Evolutionary conservation across 225 moss, liverwort and hornwort genomes (phyloP).

Genomic region (Thuidium tamariscinum): DNA sequence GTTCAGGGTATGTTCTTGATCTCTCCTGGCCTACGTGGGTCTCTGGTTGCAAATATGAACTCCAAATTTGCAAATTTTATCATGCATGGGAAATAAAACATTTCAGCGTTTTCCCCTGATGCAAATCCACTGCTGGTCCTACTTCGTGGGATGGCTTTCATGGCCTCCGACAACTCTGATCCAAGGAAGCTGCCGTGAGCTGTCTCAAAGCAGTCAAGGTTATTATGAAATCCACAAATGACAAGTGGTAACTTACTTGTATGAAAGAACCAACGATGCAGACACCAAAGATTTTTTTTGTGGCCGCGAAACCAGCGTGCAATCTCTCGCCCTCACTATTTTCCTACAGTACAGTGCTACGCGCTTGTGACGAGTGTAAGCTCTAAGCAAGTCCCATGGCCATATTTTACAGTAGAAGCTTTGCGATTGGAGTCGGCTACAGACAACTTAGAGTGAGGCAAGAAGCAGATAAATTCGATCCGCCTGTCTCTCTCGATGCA

Average conservation of each 20-base stretch:
- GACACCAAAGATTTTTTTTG: not conserved
- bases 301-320: not conserved
- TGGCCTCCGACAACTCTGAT: not conserved
- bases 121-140: too few species aligned
- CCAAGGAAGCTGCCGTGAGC: not conserved
- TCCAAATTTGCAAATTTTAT: too few species aligned
- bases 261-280: not conserved
- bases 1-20: too few species aligned
- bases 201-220: not conserved
- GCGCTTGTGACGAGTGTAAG: not conserved
- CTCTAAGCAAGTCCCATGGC: not conserved
- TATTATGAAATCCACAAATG: too few species aligned
- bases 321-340: not conserved
- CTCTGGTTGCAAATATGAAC: too few species aligned
- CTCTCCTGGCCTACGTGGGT: too few species aligned
- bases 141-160: too few species aligned
- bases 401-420: not conserved
- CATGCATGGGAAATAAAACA: too few species aligned
- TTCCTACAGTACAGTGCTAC: too few species aligned
- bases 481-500: not conserved
- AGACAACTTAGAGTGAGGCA: too few species aligned
- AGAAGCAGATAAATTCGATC: not conserved
- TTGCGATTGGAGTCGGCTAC: not conserved
- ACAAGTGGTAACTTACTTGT: not conserved
- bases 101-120: too few species aligned